Evolutionary conservation across 2,329 filamentous ascomycete species (phyloP).

Genomic region (Fusarium newnesense): DNA sequence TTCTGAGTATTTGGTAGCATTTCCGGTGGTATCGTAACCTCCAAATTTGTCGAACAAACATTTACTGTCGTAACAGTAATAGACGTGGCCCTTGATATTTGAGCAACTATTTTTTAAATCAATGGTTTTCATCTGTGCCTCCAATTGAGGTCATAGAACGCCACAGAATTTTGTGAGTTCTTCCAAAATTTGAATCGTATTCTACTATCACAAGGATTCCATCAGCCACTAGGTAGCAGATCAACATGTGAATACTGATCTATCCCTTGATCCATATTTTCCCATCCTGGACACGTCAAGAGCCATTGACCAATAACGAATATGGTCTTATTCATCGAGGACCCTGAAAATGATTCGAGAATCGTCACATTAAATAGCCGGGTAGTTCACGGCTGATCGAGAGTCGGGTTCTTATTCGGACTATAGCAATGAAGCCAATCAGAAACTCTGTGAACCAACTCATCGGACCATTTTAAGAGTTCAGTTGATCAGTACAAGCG

Average conservation of each 20-base stretch:
- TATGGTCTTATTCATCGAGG: conserved; percentile 44
- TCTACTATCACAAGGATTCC: background rate
- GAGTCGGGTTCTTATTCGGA: conserved; percentile 44
- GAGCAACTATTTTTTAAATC: background rate
- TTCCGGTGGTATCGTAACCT: conserved; percentile 9
- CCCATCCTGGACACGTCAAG: background rate
- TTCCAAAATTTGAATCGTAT: background rate
- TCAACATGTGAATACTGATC: conserved; percentile 28
- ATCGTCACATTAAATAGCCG: conserved; percentile 33
- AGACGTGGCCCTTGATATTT: background rate
- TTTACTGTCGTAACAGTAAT: background rate
- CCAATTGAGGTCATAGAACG: background rate
- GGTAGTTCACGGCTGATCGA: conserved; percentile 24
- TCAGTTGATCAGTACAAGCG: background rate
- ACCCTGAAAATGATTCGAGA: conserved; percentile 38
- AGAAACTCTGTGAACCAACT: conserved; percentile 16
- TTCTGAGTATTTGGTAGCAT: background rate
- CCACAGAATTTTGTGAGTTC: background rate
- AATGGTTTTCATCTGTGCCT: background rate
- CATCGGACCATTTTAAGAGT: conserved; percentile 39
- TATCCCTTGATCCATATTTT: background rate
- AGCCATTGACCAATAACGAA: conserved; percentile 40
- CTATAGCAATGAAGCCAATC: conserved; percentile 23
- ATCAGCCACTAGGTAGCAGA: background rate
- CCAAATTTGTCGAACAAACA: background rate